Percentiles rank a stretch among this genome's conserved stretches.
phyloP scores from a whole-genome alignment of 139 green algal genomes.

The Tetradesmus obliquus region DNA sequence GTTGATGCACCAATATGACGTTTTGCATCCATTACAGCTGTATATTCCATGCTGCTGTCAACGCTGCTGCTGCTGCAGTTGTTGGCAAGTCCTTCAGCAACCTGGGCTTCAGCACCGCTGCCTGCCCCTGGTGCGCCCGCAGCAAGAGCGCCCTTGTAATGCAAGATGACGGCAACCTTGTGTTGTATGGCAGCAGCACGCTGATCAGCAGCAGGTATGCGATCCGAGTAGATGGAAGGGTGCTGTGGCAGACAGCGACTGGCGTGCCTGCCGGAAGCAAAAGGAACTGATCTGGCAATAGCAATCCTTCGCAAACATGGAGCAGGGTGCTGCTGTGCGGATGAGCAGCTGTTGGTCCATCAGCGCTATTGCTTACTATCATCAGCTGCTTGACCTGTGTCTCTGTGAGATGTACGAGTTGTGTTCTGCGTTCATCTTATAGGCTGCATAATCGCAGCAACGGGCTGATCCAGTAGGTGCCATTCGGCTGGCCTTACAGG shows the following conservation, averaged over 20 bases:
- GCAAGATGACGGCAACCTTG: neutral
- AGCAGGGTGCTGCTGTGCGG: neutral
- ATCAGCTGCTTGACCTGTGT: too few species aligned
- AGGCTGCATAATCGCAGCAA: too few species aligned
- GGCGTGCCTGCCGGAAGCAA: neutral
- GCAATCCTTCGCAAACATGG: too few species aligned
- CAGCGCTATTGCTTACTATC: too few species aligned
- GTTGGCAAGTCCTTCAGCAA: neutral
- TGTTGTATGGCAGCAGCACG: neutral
- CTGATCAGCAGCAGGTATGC: neutral
- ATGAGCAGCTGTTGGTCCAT: neutral
- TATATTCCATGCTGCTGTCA: neutral
- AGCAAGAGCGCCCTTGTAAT: neutral
- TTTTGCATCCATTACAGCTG: too few species aligned
- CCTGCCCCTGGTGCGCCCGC: neutral
- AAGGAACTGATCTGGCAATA: neutral
- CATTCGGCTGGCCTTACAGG: too few species aligned
- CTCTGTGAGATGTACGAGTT: too few species aligned
- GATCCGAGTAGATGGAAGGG: neutral
- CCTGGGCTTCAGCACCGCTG: neutral
- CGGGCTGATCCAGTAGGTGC: too few species aligned
- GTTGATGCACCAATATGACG: too few species aligned
- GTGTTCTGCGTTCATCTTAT: too few species aligned
- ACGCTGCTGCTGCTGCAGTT: neutral
- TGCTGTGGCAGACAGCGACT: neutral